Percentiles rank a stretch among this genome's conserved stretches.
Evolutionary conservation across 2,329 filamentous ascomycete species (phyloP).

Genomic region (Neonectria punicea): DNA sequence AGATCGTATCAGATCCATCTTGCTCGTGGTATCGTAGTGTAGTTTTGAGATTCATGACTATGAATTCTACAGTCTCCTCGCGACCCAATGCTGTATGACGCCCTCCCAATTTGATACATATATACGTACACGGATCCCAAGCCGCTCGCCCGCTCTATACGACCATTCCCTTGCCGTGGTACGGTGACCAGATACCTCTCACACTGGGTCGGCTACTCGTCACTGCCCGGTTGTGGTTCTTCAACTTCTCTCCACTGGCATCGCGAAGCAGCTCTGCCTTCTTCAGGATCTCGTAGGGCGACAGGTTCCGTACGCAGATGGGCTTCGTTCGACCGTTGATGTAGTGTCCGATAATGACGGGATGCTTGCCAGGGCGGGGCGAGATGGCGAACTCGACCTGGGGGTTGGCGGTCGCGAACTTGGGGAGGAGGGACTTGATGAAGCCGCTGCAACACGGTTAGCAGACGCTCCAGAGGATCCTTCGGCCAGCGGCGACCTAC

Average conservation of each 20-base stretch:
- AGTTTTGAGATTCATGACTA: constrained; percentile 35
- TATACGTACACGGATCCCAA: constrained; percentile 41
- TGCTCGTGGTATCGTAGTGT: constrained; percentile 2
- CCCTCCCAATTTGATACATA: constrained; percentile 39
- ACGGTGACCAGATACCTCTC: constrained; percentile 77
- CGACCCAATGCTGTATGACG: constrained; percentile 43
- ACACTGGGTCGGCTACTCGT: constrained; percentile 73
- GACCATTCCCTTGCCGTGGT: constrained; percentile 68
- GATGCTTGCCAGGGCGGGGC: constrained; percentile 89
- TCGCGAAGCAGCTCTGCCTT: constrained; percentile 81
- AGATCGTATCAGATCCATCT: neutral
- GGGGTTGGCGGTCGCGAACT: constrained; percentile 84
- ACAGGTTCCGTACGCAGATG: constrained; percentile 89
- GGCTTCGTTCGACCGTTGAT: constrained; percentile 90
- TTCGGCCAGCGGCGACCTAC: constrained; percentile 57
- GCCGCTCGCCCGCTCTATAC: constrained; percentile 52
- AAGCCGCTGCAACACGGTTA: constrained; percentile 70
- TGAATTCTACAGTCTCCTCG: constrained; percentile 43
- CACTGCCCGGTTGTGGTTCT: constrained; percentile 70
- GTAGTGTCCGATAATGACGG: constrained; percentile 88
- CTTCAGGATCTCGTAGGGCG: constrained; percentile 80
- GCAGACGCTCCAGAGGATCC: constrained; percentile 5
- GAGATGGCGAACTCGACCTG: constrained; percentile 92
- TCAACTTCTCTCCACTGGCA: constrained; percentile 79
- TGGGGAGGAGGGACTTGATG: constrained; percentile 78